These are phyloP conservation scores for Haplographium delicatum DNA, from an alignment of 495 filamentous ascomycete species.

Conservation along the genomic window DNA sequence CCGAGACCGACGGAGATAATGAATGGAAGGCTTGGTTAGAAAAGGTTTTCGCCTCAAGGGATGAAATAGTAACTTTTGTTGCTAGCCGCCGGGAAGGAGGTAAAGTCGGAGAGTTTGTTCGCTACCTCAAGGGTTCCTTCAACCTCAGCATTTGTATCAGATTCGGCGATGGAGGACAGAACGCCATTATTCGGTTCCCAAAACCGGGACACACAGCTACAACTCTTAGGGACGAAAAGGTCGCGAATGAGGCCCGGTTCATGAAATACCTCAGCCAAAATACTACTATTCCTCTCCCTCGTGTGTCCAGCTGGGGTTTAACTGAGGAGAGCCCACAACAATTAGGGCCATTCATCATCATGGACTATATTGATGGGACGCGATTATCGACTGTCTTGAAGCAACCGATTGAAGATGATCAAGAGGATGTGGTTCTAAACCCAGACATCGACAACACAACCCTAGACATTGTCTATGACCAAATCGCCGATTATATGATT, in stretches of 20 bases:
- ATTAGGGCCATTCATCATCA: constrained; percentile 39
- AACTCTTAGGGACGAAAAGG: constrained; percentile 32
- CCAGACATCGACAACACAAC: constrained; percentile 30
- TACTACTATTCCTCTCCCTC: constrained; percentile 42
- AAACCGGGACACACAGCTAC: constrained; percentile 30
- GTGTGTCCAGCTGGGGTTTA: constrained; percentile 34
- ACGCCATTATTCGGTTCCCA: constrained; percentile 34
- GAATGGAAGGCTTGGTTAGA: constrained; percentile 23
- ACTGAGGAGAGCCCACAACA: constrained; percentile 31
- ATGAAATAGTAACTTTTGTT: constrained; percentile 29
- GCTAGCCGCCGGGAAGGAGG: constrained; percentile 25
- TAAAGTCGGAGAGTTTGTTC: constrained; percentile 23
- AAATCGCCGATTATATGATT: constrained; percentile 33
- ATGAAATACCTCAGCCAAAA: constrained; percentile 31
- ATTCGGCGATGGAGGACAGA: constrained; percentile 28
- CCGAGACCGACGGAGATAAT: constrained; percentile 23
- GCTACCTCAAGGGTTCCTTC: constrained; percentile 31
- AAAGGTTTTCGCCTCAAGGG: constrained; percentile 18
- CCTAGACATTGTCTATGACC: constrained; percentile 30
- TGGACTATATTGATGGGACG: constrained; percentile 39
- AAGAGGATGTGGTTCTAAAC: constrained; percentile 31
- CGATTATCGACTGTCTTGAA: constrained; percentile 28
- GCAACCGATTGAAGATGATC: constrained; percentile 25
- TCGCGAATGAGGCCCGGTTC: constrained; percentile 36
- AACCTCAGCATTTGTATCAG: constrained; percentile 31